Conservation (phyloP, 441 rosid genomes). For the Arabidopsis hybrid region DNA sequence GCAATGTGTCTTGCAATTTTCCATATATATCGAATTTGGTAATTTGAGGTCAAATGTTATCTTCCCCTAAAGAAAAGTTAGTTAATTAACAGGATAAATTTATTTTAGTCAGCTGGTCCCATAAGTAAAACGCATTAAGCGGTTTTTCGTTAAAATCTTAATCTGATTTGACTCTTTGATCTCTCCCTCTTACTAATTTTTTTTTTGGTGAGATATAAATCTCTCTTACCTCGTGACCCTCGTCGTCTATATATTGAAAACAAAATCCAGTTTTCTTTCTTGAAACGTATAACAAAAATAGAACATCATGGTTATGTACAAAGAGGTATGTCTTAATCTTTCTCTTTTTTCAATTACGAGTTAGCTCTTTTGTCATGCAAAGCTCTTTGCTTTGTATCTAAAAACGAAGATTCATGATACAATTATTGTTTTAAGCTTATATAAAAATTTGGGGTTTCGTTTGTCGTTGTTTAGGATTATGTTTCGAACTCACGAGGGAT, state of each 20-base stretch:
- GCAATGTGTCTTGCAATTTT: neutral
- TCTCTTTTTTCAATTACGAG: slow-evolving; percentile 12
- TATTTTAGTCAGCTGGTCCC: neutral
- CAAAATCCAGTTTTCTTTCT: slow-evolving; percentile 2
- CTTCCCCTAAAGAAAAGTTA: neutral
- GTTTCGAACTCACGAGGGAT: slow-evolving; percentile 60
- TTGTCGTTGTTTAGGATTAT: slow-evolving; percentile 58
- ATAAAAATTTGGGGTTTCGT: slow-evolving; percentile 2
- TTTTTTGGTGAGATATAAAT: neutral
- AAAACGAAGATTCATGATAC: neutral
- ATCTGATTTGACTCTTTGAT: neutral
- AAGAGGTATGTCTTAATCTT: slow-evolving; percentile 28
- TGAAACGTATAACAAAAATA: slow-evolving; percentile 5
- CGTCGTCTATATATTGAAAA: slow-evolving; percentile 24
- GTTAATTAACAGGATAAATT: neutral
- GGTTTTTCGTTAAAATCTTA: slow-evolving; percentile 1
- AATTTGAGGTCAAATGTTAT: neutral
- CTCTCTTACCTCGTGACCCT: neutral
- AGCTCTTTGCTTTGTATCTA: neutral
- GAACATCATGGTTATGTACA: slow-evolving; percentile 32
- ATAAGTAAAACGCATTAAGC: slow-evolving; percentile 10
- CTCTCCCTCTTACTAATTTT: neutral
- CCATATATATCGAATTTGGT: neutral
- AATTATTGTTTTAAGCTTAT: neutral
- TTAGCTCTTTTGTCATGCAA: slow-evolving; percentile 45